phyloP scores from a whole-genome alignment of 2,329 filamentous ascomycete species.

The Talaromyces sp. region DNA sequence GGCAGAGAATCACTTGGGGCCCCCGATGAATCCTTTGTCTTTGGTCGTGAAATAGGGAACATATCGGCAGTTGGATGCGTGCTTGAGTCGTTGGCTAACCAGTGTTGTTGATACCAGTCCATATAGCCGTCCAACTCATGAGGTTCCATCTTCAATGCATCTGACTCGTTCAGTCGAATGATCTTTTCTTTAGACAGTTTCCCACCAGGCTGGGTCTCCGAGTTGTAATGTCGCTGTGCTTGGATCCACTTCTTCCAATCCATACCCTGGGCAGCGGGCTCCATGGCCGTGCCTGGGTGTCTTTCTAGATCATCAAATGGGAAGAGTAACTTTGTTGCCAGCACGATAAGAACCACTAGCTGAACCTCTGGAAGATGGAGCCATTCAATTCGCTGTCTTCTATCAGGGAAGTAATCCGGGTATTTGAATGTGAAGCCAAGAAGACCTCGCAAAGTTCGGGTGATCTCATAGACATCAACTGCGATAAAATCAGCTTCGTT shows the following conservation, averaged over 20 bases:
- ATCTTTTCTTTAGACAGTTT: slow-evolving; percentile 52
- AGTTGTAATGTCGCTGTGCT: slow-evolving; percentile 48
- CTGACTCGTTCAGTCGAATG: slow-evolving; percentile 60
- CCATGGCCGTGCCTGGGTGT: slow-evolving; percentile 53
- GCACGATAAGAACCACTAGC: slow-evolving; percentile 69
- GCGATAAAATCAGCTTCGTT: slow-evolving; percentile 15
- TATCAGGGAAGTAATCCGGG: slow-evolving; percentile 41
- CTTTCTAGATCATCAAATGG: slow-evolving; percentile 67
- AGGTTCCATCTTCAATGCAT: slow-evolving; percentile 64
- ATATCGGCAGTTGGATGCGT: slow-evolving; percentile 44
- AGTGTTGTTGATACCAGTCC: slow-evolving; percentile 75
- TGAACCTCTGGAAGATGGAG: slow-evolving; percentile 73
- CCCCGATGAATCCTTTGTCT: slow-evolving; percentile 14
- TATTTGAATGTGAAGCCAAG: slow-evolving; percentile 63
- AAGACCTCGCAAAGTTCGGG: slow-evolving; percentile 58
- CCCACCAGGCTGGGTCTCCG: slow-evolving; percentile 33
- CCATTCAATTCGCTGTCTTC: slow-evolving; percentile 38
- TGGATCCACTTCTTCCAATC: slow-evolving; percentile 74
- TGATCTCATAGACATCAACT: slow-evolving; percentile 52
- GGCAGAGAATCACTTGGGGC: slow-evolving; percentile 1
- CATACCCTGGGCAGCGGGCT: slow-evolving; percentile 63
- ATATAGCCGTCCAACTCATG: slow-evolving; percentile 73
- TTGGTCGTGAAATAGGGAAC: slow-evolving; percentile 41
- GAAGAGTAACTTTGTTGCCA: slow-evolving; percentile 77
- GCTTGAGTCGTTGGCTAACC: slow-evolving; percentile 41